Evolutionary conservation across 2,329 filamentous ascomycete species (phyloP), one percentile per base, ranked within the genome.

Genomic region (Trichophyton benhamiae): DNA sequence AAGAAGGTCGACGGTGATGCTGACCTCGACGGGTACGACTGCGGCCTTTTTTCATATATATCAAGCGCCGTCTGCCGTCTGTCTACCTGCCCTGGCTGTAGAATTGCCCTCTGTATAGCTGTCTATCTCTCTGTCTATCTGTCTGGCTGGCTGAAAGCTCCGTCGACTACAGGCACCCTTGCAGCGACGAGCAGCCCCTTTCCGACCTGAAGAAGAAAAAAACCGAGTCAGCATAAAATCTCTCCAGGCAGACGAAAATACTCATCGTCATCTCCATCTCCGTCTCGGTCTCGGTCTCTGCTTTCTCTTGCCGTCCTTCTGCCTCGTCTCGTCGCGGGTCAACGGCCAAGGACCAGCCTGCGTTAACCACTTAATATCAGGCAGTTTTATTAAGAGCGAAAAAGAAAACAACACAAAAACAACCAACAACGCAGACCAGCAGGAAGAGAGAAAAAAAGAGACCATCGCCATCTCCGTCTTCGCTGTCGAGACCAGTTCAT

Each of bases 81-180:
- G 15, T 20, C 11, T 2, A 6, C 42, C 33, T 36, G 27, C 6
- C 27, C 33, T 38, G 33, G 8, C 33, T 38, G 33, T 38, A 38
- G 33, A 38, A 38, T 38, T 38, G 27, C 6, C 3, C 27, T 30
- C 27, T 30, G 8, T 36, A 36, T 36, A 11, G 33, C 33, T 36
- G 33, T 11, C 33, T 6, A 25, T 44, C 15, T 15, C 11, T 6
- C 41, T 17, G 11, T 3, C 41, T n/a, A 15, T 42, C 41, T 17
- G 11, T 3, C 41, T n/a, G 41, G 6, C 41, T 17, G 20, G 20
- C 13, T 44, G n/a, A 53, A 53, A 30, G 22, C 49, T 53, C 49
- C 49, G 49, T 53, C 49, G 49, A 53, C n/a, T 33, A 53, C 49
- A 53, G 49, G 49, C 49, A 53, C 49, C 49, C 49, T 53, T 53